Conservation (phyloP, 148 eudicot genomes). For the Mesembryanthemum crystallinum region DNA sequence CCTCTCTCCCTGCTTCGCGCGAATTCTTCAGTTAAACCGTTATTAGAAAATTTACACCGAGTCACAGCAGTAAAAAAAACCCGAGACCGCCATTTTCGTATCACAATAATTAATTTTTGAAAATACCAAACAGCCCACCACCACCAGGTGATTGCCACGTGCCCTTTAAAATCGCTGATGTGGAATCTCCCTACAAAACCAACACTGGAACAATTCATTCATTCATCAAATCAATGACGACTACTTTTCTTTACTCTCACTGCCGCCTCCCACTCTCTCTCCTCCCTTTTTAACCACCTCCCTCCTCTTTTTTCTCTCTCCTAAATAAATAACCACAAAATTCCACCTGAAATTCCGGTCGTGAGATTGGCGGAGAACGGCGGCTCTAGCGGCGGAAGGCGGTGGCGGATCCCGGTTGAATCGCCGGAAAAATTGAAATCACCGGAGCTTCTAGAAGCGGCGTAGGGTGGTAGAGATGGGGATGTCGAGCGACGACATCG, state of each 20-base stretch:
- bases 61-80: no score
- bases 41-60: no score
- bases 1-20: not conserved
- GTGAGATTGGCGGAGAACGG: not conserved
- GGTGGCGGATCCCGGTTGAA: not conserved
- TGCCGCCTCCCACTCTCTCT: constrained; percentile 5
- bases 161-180: not conserved
- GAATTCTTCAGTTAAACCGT: not conserved
- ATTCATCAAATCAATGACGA: no score
- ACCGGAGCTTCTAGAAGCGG: not conserved
- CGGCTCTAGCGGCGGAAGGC: not conserved
- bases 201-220: no score
- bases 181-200: constrained; percentile 11
- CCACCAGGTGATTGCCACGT: not conserved
- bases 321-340: not conserved
- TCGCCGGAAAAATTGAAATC: not conserved
- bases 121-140: not conserved
- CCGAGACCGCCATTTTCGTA: no score
- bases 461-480: constrained; percentile 24
- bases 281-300: not conserved
- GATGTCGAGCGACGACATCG: constrained; percentile 53
- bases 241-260: not conserved
- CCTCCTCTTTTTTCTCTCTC: no score
- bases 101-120: no score
- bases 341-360: constrained; percentile 13